These are phyloP conservation scores for Solanum hybrid DNA, from an alignment of 305 asterid genomes.

Conservation along the genomic window DNA sequence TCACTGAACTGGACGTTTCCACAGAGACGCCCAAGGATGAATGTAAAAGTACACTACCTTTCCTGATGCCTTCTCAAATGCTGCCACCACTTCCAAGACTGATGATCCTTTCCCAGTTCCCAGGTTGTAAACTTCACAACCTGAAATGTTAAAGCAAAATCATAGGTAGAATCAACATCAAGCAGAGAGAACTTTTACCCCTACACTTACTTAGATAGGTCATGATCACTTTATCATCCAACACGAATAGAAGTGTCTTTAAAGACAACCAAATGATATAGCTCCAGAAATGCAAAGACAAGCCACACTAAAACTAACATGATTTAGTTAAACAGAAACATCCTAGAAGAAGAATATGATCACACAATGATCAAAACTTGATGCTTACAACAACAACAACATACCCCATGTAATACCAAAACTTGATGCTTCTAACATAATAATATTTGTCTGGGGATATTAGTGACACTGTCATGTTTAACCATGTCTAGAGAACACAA, in stretches of 20 bases:
- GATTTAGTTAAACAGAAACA: background rate
- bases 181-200: background rate
- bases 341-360: background rate
- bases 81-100: conserved; percentile 88
- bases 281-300: background rate
- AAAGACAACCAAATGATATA: background rate
- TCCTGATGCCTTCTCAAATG: conserved; percentile 94
- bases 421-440: background rate
- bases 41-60: conserved; percentile 36
- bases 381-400: background rate
- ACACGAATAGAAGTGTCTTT: background rate
- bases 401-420: background rate
- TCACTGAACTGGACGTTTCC: background rate
- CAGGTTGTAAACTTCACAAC: conserved; percentile 92
- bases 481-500: background rate
- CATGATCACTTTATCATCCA: background rate
- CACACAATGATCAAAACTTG: background rate
- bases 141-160: conserved; percentile 19
- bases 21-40: background rate
- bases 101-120: conserved; percentile 97
- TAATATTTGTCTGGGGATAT: background rate
- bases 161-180: background rate
- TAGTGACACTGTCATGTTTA: background rate
- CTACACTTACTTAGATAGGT: background rate
- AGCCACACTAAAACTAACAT: background rate